These are phyloP conservation scores for Fusarium coicis DNA, from an alignment of 2,329 filamentous ascomycete genomes.

Conservation along the genomic window DNA sequence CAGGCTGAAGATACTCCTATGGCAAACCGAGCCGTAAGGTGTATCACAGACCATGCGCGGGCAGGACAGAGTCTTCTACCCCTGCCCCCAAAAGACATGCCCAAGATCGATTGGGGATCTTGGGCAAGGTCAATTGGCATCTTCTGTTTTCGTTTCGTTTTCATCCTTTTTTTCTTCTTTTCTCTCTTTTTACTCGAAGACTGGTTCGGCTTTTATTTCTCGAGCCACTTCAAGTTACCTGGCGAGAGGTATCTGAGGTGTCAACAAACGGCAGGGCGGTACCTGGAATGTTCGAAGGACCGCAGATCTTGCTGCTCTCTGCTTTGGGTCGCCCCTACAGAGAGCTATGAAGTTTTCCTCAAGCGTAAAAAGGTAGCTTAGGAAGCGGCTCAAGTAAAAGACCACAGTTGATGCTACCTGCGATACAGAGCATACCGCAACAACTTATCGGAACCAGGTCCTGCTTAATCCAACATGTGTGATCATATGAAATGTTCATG, in stretches of 20 bases:
- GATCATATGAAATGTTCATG: not conserved
- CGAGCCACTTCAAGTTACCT: not conserved
- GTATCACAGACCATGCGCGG: not conserved
- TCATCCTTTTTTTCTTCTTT: not conserved
- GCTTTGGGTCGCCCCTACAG: not conserved
- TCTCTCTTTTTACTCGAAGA: no score
- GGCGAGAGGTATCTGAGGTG: not conserved
- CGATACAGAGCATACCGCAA: not conserved
- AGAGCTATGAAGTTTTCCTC: no score
- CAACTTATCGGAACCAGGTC: not conserved
- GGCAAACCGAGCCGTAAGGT: no score
- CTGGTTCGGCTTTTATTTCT: not conserved
- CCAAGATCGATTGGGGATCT: not conserved
- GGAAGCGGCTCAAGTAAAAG: not conserved
- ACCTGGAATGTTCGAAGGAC: not conserved
- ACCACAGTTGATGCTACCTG: not conserved
- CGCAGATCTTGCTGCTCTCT: not conserved
- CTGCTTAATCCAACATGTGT: not conserved
- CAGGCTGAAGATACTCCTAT: not conserved
- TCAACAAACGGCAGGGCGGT: not conserved
- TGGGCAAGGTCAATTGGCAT: not conserved
- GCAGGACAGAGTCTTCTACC: not conserved
- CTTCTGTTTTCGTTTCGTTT: not conserved
- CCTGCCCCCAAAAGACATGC: not conserved
- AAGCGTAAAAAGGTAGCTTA: not conserved